Base-by-base conservation (phyloP, 1,139 yeast genomes). In the Wickerhamiella pararugosa region DNA sequence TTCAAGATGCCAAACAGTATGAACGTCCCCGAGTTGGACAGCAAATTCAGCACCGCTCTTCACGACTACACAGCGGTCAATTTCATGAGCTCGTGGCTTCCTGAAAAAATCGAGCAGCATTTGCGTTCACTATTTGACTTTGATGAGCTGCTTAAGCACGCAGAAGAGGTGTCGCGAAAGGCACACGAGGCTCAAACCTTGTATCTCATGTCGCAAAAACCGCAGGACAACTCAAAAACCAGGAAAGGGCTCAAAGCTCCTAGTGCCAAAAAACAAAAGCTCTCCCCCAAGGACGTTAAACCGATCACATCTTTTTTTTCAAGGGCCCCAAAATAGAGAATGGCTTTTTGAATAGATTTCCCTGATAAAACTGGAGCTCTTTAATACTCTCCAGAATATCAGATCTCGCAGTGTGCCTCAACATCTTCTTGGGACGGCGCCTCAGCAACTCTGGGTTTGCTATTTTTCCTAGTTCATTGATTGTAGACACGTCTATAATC, bases 311-410 rank as follows among this genome's bases (percentile, higher is more conserved):
- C 30, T 29, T 27, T 25, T 6, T 27, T 7, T 6, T 10, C 6
- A 25, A 34, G 11, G 10, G 28, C n/a, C 15, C 10, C 37, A 7
- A 7, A 15, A 8, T 15, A 31, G 11, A 15, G 2, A 10, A 10
- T 25, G 25, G 29, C 28, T 9, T n/a, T 25, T 28, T 28, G 32
- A 29, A 42, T 40, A 83, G 86, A 53, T 80, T 65, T 15, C 76
- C 73, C 44, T 71, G 65, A 58, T 78, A 84, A 84, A 92, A 90
- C 52, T 67, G 70, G 54, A 90, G 66, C 57, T 90, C 95, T 8
- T 63, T 73, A 35, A 92, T 87, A 55, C 95, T 83, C 58, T 90
- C 98, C 43, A 82, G 55, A 39, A 92, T 87, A 60, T 92, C 99
- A 7, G 77, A 69, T 51, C 72, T 72, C 0, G 98, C 98, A 0